Evolutionary conservation across 2,329 filamentous ascomycete species (phyloP).

Genomic region (Fusarium bactridioides): DNA sequence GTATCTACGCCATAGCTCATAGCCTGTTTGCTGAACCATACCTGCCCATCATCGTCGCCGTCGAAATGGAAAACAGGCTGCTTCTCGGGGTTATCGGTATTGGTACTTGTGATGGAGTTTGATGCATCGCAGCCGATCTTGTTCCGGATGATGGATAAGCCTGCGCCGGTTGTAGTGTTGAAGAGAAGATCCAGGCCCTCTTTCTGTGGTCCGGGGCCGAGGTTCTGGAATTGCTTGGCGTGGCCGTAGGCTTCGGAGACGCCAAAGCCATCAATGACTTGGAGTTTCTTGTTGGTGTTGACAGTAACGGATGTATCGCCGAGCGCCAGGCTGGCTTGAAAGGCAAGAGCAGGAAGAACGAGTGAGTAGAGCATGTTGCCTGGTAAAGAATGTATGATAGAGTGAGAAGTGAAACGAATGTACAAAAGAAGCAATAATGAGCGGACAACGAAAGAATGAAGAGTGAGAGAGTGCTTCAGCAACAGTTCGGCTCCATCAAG

Average conservation of each 20-base stretch:
- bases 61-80: not conserved
- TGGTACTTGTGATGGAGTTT: not conserved
- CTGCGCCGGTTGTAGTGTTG: not conserved
- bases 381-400: not conserved
- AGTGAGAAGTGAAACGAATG: not conserved
- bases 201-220: not conserved
- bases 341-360: not conserved
- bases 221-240: not conserved
- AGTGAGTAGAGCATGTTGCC: not conserved
- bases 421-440: too few species aligned
- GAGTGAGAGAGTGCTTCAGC: not conserved
- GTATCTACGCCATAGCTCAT: fast-evolving
- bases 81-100: not conserved
- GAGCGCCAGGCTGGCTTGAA: not conserved
- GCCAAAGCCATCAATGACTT: not conserved
- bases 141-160: not conserved
- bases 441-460: not conserved
- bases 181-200: not conserved
- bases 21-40: not conserved
- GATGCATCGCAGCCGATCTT: not conserved
- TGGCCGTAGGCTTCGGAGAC: not conserved
- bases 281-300: not conserved
- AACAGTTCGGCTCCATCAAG: too few species aligned
- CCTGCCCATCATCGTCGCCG: not conserved
- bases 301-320: not conserved